phyloP scores from a whole-genome alignment of 2,329 filamentous ascomycete genomes.

The Dothideomycetidae sp. region DNA sequence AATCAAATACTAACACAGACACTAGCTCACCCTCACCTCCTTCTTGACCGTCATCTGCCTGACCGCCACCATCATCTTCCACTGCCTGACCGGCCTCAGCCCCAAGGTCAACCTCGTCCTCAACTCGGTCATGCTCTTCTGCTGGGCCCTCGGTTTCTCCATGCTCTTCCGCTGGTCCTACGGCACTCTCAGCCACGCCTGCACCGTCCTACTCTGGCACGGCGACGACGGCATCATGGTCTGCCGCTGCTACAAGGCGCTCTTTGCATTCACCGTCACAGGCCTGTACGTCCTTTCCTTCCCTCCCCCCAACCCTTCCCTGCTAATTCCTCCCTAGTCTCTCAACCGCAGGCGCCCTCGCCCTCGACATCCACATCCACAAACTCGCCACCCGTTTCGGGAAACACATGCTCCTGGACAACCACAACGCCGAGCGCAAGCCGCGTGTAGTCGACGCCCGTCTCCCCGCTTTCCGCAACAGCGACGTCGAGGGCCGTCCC shows the following conservation, averaged over 20 bases:
- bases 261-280: constrained; percentile 42
- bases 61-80: constrained; percentile 34
- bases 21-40: constrained; percentile 37
- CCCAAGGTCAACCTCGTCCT: constrained; percentile 36
- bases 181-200: constrained; percentile 38
- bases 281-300: constrained; percentile 25
- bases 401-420: constrained; percentile 35
- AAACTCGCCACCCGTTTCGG: constrained; percentile 32
- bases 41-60: constrained; percentile 38
- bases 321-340: constrained; percentile 18
- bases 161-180: constrained; percentile 41
- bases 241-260: constrained; percentile 44
- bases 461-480: constrained; percentile 7
- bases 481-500: constrained; percentile 13
- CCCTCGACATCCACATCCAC: constrained; percentile 38
- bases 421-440: constrained; percentile 24
- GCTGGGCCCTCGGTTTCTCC: constrained; percentile 40
- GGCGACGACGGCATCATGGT: constrained; percentile 40
- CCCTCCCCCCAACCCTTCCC: background rate
- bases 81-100: constrained; percentile 38
- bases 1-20: background rate
- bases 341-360: constrained; percentile 33
- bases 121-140: constrained; percentile 34
- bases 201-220: constrained; percentile 38
- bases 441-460: constrained; percentile 9